Base-by-base conservation (phyloP, 371 early-diverging fungal species). In the Coemansia sp. region DNA sequence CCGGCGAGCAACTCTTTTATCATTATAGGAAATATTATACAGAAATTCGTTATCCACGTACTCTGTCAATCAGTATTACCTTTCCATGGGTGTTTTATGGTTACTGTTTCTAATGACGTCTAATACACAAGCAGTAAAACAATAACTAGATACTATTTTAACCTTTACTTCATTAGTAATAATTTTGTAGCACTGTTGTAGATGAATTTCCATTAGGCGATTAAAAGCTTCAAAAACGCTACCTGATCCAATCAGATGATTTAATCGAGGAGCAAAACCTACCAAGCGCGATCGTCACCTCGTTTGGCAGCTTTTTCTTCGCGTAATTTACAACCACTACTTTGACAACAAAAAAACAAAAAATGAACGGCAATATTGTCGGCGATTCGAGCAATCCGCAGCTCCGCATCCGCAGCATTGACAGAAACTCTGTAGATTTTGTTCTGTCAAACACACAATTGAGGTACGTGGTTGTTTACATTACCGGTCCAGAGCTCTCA, bases 361-460 rank as follows among this genome's bases (percentile, higher is more conserved):
- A 44, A 42, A 71, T 75, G 69, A 71, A 75, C 33, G 69, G 75
- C 25, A 33, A 39, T 23, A 12, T 48, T 5, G 64, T 54, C 40
- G 57, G 62, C 44, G 80, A 79, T 48, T 65, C 71, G 59, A 83
- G 85, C 42, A 89, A 87, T 26, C 92, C 92, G 3, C 89, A 87
- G 65, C 86, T 93, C 40, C 86, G 84, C 55, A 90, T 93, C 69
- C 84, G 88, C 78, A 85, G 86, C 53, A 75, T 93, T 9, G 85
- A 86, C 58, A 86, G 87, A 62, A 89, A 87, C 75, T 82, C 84
- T 25, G 86, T 93, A 40, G 85, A 86, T 63, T 93, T 93, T 67
- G 87, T 90, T 26, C 79, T 93, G 16, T 87, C 87, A 73, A 90
- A 91, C 74, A 88, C 90, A 37, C 91, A 92, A 75, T 82, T 93